Evolutionary conservation across 441 rosid species (phyloP).

Genomic region (Codiaeum variegatum): DNA sequence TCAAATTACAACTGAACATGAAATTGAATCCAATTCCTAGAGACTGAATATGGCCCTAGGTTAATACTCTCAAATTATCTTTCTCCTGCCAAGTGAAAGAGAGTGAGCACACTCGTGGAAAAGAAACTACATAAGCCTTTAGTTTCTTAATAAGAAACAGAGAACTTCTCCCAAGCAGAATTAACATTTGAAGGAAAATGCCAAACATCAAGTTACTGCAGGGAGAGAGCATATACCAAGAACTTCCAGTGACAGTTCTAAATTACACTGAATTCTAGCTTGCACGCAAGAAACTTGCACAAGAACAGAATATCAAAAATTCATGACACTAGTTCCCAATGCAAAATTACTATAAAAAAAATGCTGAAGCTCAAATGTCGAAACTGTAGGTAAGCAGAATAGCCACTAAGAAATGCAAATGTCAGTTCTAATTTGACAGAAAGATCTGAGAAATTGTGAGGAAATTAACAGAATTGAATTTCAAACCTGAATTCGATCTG

Average conservation of each 20-base stretch:
- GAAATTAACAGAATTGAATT: neutral
- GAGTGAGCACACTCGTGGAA: neutral
- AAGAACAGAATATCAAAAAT: neutral
- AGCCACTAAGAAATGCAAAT: neutral
- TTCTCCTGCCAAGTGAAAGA: neutral
- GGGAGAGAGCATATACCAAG: neutral
- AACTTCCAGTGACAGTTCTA: neutral
- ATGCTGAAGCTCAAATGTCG: neutral
- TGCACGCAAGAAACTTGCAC: neutral
- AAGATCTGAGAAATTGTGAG: neutral
- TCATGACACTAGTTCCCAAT: neutral
- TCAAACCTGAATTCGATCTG: slow-evolving; percentile 50
- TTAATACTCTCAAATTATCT: neutral
- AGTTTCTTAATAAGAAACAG: neutral
- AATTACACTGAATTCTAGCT: neutral
- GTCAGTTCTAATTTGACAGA: neutral
- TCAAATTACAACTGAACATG: neutral
- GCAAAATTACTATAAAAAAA: neutral
- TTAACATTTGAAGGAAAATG: neutral
- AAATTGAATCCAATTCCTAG: neutral
- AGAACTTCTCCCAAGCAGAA: neutral
- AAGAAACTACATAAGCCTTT: neutral
- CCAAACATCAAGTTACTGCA: neutral
- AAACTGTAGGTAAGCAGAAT: neutral
- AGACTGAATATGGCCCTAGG: neutral